These are phyloP conservation scores for Panellus pusillus DNA, from an alignment of 768 basidiomycete species.

Conservation along the genomic window DNA sequence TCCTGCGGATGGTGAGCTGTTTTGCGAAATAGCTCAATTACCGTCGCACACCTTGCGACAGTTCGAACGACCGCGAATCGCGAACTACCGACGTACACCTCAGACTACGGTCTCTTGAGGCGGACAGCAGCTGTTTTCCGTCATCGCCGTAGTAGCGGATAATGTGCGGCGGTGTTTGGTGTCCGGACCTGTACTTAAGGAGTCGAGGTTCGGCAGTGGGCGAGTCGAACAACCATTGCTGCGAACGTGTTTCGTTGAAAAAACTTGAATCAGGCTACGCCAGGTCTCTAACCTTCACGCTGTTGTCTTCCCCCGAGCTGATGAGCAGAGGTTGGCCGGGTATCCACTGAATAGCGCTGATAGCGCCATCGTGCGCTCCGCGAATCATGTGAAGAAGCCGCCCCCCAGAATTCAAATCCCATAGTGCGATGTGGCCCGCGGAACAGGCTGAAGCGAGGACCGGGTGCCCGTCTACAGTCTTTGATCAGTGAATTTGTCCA, in stretches of 20 bases:
- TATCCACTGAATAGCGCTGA: conserved; percentile 87
- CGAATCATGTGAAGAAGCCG: conserved; percentile 81
- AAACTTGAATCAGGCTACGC: neutral
- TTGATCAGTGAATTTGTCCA: neutral
- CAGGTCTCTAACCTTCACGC: conserved; percentile 70
- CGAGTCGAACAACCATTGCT: conserved; percentile 99
- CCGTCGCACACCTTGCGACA: conserved; percentile 76
- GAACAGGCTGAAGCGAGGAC: conserved; percentile 87
- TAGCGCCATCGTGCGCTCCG: conserved; percentile 85
- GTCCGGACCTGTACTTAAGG: conserved; percentile 90
- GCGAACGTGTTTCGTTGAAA: conserved; percentile 16
- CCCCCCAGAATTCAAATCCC: conserved; percentile 87
- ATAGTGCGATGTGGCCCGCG: conserved; percentile 85
- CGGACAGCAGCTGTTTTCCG: conserved; percentile 90
- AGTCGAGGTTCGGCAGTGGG: conserved; percentile 83
- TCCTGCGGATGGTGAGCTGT: conserved; percentile 44
- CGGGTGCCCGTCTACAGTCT: conserved; percentile 72
- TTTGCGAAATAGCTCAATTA: neutral
- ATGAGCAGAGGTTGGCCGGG: conserved; percentile 90
- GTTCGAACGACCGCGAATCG: conserved; percentile 91
- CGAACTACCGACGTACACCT: conserved; percentile 91
- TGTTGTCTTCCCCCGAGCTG: conserved; percentile 91
- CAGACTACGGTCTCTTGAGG: conserved; percentile 85
- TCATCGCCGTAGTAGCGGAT: conserved; percentile 97
- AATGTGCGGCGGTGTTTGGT: conserved; percentile 85